phyloP scores from a whole-genome alignment of 2,329 filamentous ascomycete species.

The Cordyceps javanica region DNA sequence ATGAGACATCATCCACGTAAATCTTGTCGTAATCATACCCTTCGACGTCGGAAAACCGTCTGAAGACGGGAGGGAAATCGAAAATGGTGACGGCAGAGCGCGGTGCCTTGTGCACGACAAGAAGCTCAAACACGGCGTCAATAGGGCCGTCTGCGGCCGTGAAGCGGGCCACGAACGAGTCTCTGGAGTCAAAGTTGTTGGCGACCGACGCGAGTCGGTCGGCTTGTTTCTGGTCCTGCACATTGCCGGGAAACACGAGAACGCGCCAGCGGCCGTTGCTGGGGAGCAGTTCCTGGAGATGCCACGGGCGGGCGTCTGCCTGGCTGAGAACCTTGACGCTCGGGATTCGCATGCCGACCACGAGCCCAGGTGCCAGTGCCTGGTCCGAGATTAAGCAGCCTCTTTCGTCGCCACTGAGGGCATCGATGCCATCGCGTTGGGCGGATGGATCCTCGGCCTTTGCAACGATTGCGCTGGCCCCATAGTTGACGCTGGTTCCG shows the following conservation, averaged over 20 bases:
- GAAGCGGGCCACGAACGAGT: slow-evolving; percentile 12
- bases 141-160: slow-evolving; percentile 6
- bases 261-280: slow-evolving; percentile 54
- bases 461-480: slow-evolving; percentile 47
- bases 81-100: slow-evolving; percentile 43
- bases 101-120: slow-evolving; percentile 53
- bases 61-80: slow-evolving; percentile 44
- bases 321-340: slow-evolving; percentile 56
- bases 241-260: slow-evolving; percentile 56
- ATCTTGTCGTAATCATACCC: slow-evolving; percentile 54
- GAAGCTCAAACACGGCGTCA: slow-evolving; percentile 45
- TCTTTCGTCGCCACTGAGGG: slow-evolving; percentile 11
- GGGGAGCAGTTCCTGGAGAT: slow-evolving; percentile 50
- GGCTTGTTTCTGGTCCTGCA: slow-evolving; percentile 38
- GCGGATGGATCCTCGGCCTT: slow-evolving; percentile 39
- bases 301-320: slow-evolving; percentile 47
- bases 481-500: slow-evolving; percentile 54
- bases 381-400: slow-evolving; percentile 17
- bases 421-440: slow-evolving; percentile 41
- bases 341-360: slow-evolving; percentile 51
- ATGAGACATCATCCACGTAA: slow-evolving; percentile 47
- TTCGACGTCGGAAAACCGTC: slow-evolving; percentile 36
- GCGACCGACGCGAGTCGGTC: slow-evolving; percentile 42
- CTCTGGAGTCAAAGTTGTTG: slow-evolving; percentile 26
- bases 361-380: slow-evolving; percentile 32